Evolutionary conservation across 148 eudicot species (phyloP).

Genomic region (Rhododendron griersonianum): DNA sequence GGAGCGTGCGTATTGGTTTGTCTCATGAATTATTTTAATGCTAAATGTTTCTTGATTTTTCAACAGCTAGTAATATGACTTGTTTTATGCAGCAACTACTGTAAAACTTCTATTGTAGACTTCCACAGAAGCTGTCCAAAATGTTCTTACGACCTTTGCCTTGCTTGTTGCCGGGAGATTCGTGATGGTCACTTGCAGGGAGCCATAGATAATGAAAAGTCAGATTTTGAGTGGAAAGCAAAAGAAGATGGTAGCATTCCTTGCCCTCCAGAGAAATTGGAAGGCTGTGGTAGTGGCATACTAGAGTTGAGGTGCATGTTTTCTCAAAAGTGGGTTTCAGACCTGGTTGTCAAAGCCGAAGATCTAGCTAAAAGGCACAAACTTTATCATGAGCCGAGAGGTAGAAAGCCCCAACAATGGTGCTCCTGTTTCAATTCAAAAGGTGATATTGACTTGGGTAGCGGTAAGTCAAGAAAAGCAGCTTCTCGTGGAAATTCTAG

Average conservation of each 20-base stretch:
- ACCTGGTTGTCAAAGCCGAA: constrained; percentile 30
- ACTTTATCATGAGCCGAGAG: constrained; percentile 14
- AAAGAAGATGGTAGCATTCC: constrained; percentile 32
- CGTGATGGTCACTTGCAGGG: neutral
- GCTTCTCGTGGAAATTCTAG: constrained; percentile 37
- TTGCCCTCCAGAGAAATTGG: constrained; percentile 29
- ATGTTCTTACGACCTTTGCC: constrained; percentile 30
- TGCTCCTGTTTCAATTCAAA: constrained; percentile 28
- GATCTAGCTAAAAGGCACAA: constrained; percentile 17
- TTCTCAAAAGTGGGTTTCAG: constrained; percentile 24
- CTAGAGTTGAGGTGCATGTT: constrained; percentile 37
- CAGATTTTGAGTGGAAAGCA: constrained; percentile 30
- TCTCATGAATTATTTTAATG: neutral
- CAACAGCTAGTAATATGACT: neutral
- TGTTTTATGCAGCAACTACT: constrained; percentile 35
- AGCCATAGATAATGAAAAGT: neutral
- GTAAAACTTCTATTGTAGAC: constrained; percentile 44
- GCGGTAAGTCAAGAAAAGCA: constrained; percentile 28
- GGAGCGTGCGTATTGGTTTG: constrained; percentile 32
- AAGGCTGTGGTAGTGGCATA: constrained; percentile 20
- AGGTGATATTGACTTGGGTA: constrained; percentile 8
- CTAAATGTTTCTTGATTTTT: neutral
- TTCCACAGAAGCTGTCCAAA: constrained; percentile 39
- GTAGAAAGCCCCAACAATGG: neutral
- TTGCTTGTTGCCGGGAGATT: constrained; percentile 5